Conservation (phyloP, 208 protist genomes). For the Leishmania tropica region DNA sequence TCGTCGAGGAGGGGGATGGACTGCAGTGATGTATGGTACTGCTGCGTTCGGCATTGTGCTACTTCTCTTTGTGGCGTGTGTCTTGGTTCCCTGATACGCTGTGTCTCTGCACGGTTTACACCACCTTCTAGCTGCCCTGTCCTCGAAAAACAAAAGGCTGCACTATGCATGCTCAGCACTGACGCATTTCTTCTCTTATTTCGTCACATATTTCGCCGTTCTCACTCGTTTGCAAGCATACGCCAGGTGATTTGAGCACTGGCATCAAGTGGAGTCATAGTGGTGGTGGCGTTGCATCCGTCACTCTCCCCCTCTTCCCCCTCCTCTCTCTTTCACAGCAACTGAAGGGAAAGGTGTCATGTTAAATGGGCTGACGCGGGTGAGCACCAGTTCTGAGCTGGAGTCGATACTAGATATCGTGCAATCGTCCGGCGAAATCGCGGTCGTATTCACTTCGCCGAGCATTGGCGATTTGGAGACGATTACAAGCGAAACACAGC, state of each 20-base stretch:
- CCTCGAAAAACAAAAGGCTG: neutral
- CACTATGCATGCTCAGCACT: neutral
- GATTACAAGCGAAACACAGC: constrained; percentile 57
- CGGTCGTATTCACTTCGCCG: constrained; percentile 53
- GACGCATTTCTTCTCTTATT: neutral
- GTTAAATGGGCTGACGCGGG: constrained; percentile 14
- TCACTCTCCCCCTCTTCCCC: neutral
- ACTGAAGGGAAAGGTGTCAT: constrained; percentile 5
- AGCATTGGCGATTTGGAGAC: constrained; percentile 70
- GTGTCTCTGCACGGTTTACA: neutral
- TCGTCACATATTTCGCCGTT: neutral
- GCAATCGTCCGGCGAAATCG: constrained; percentile 64
- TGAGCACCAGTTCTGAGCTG: constrained; percentile 23
- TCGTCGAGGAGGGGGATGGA: too few relatives aligned
- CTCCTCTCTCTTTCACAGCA: neutral
- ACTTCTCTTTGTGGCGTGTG: neutral
- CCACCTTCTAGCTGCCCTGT: neutral
- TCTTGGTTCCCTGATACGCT: neutral
- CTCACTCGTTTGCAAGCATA: neutral
- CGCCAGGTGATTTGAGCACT: neutral
- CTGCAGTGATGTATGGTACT: neutral
- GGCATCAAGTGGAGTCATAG: neutral
- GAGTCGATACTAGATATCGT: constrained; percentile 43
- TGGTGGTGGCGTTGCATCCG: neutral
- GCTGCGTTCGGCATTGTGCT: neutral